These are phyloP conservation scores for Carex pumila DNA, from an alignment of 176 grass and related monocot genomes.

Conservation along the genomic window DNA sequence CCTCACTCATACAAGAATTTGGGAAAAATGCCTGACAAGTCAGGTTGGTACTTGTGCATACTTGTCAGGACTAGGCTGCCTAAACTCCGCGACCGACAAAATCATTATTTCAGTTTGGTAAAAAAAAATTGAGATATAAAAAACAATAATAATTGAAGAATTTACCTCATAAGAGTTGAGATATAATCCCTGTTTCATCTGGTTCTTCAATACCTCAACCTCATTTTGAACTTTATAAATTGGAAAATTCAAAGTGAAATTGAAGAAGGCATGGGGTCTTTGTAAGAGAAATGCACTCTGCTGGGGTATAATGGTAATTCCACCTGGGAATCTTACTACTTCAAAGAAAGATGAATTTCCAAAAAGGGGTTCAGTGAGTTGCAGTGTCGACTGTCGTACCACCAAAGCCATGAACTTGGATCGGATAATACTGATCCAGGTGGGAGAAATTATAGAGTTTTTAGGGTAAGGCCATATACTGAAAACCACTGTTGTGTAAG, in stretches of 20 bases:
- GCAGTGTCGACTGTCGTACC: constrained; percentile 51
- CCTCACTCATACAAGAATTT: background rate
- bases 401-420: constrained; percentile 72
- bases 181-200: constrained; percentile 71
- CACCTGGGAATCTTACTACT: constrained; percentile 69
- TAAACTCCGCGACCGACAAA: background rate
- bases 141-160: constrained; percentile 4
- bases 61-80: background rate
- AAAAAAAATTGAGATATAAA: background rate
- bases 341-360: constrained; percentile 64
- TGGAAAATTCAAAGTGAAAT: constrained; percentile 78
- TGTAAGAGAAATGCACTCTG: constrained; percentile 74
- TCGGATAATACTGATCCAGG: constrained; percentile 68
- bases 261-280: constrained; percentile 67
- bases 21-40: background rate
- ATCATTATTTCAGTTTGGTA: background rate
- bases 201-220: constrained; percentile 57
- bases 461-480: constrained; percentile 72
- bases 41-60: background rate
- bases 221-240: constrained; percentile 62
- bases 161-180: constrained; percentile 74
- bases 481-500: constrained; percentile 72
- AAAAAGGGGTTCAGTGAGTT: constrained; percentile 61
- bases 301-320: constrained; percentile 88
- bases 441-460: constrained; percentile 50